phyloP scores from a whole-genome alignment of 208 protist genomes.

The Kentomonas sorsogonicus region DNA sequence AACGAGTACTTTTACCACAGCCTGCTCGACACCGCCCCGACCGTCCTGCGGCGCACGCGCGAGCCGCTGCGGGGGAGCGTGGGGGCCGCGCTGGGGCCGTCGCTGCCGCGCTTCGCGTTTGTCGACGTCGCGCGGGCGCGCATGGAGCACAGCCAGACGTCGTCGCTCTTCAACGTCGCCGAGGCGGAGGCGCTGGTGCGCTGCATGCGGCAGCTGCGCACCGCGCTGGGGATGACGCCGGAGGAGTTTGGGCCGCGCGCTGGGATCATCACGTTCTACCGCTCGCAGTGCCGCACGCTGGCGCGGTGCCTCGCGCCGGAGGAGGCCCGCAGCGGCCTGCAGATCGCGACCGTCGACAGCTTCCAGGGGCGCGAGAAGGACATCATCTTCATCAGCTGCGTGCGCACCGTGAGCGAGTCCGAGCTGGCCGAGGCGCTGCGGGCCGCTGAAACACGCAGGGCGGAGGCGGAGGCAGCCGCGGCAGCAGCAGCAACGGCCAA shows the following conservation, averaged over 20 bases:
- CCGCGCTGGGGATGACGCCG: constrained; percentile 35
- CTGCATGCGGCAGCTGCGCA: constrained; percentile 65
- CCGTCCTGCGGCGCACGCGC: constrained; percentile 23
- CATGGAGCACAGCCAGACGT: constrained; percentile 42
- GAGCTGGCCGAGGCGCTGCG: neutral
- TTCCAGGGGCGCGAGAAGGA: constrained; percentile 94
- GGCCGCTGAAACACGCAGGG: neutral
- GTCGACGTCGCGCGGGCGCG: constrained; percentile 40
- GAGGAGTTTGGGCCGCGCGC: constrained; percentile 42
- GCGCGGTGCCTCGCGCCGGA: constrained; percentile 29
- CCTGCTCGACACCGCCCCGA: constrained; percentile 41
- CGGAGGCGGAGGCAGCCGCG: too few relatives aligned
- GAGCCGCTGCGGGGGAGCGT: neutral
- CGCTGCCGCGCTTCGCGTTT: constrained; percentile 59
- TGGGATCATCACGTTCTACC: constrained; percentile 87
- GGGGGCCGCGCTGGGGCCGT: constrained; percentile 16
- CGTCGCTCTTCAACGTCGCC: constrained; percentile 33
- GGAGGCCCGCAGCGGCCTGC: constrained; percentile 50
- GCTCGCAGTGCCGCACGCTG: constrained; percentile 56
- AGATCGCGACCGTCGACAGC: constrained; percentile 89
- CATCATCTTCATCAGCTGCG: constrained; percentile 89
- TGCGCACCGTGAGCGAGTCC: constrained; percentile 30
- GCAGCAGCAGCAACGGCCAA: too few relatives aligned
- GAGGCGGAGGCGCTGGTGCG: constrained; percentile 61
- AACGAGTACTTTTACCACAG: constrained; percentile 75